Base-by-base conservation (phyloP, 208 protist genomes). In the Borovskyia barvae region DNA sequence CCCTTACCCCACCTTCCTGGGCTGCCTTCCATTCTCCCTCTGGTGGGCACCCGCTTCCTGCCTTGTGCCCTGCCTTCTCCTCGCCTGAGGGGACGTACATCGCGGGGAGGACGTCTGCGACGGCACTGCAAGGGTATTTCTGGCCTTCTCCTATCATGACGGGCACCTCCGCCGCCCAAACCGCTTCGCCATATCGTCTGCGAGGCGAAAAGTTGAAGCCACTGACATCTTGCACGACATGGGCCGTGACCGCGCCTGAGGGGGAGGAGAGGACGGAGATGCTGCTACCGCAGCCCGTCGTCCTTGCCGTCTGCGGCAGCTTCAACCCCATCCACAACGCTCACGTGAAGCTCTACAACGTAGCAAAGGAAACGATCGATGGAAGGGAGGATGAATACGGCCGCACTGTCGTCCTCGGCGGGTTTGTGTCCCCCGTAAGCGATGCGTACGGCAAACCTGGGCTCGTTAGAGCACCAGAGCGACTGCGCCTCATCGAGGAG, bases 241-340 rank as follows among this genome's bases (percentile, higher is more conserved):
- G 14, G 35, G 11, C 14, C 35, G 14, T 14, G 11, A 39, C 35
- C 35, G 35, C 35, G n/a, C n/a, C n/a, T n/a, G n/a, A n/a, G n/a
- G n/a, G n/a, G n/a, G n/a, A n/a, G n/a, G n/a, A n/a, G n/a, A n/a
- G n/a, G n/a, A n/a, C n/a, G n/a, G n/a, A n/a, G n/a, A 9, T 17
- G 11, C 32, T 28, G 1, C 12, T 63, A 19, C 41, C 39, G 7
- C 52, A 60, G 28, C 72, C 85, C 0, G 75, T 77, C 0, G 76
- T 95, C 12, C 40, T 89, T 14, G 78, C 66, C 6, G 46, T 90
- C 3, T 95, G 89, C 54, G 89, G 89, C 19, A 77, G 78, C 42
- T 86, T 93, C 50, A 95, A 95, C 67, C 89, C 89, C 1, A 76
- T 93, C 9, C 89, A 95, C 50, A 71, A 68, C 26, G 79, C 85